These are phyloP conservation scores for Candida sojae DNA, from an alignment of 1,139 yeast species.

Conservation along the genomic window DNA sequence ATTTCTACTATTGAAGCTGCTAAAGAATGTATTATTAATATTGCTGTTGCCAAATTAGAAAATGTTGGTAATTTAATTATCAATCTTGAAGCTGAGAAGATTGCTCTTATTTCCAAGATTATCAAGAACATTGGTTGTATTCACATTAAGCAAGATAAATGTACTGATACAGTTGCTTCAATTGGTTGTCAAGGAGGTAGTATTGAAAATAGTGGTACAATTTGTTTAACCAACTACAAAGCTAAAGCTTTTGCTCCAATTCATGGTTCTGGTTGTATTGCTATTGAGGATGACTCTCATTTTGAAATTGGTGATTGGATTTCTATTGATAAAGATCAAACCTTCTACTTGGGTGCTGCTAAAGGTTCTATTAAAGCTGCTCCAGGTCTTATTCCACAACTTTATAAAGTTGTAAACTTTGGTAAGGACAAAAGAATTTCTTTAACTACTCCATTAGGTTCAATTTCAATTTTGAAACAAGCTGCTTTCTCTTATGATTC, in stretches of 20 bases:
- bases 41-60: conserved; percentile 3
- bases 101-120: background rate
- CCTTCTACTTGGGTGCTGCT: conserved; percentile 5
- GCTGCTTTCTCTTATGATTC: conserved; percentile 14
- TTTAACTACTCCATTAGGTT: conserved; percentile 1
- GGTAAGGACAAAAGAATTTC: conserved; percentile 4
- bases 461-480: background rate
- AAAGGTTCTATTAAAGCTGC: conserved; percentile 5
- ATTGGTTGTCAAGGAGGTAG: background rate
- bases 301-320: conserved; percentile 2
- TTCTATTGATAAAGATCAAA: conserved; percentile 2
- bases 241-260: conserved; percentile 1
- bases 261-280: conserved; percentile 3
- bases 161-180: no score
- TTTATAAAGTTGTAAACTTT: conserved; percentile 6
- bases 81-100: background rate
- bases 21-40: conserved; percentile 2
- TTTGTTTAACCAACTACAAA: conserved; percentile 3
- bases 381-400: conserved; percentile 4
- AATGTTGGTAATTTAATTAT: conserved; percentile 4
- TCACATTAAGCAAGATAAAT: conserved; percentile 2
- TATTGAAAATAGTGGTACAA: conserved; percentile 1
- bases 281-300: conserved; percentile 1
- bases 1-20: conserved; percentile 1
- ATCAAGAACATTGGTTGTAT: conserved; percentile 1